Conservation (phyloP, 2,329 filamentous ascomycete species). For the Incumbomyces lentus region DNA sequence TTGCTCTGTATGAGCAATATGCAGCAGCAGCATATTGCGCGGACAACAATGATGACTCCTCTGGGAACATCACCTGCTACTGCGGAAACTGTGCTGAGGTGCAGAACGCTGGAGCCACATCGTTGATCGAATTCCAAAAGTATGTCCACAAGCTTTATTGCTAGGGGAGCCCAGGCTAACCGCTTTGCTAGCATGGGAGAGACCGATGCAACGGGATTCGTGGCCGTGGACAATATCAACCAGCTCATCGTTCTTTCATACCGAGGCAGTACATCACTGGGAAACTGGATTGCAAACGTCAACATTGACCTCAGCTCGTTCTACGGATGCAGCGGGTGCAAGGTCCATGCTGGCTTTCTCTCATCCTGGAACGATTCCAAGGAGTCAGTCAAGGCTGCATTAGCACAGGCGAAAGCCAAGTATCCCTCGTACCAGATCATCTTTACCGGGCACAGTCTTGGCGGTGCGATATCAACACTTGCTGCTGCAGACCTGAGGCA, state of each 20-base stretch:
- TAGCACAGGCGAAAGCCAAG: conserved; percentile 26
- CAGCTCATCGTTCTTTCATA: conserved; percentile 27
- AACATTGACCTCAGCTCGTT: conserved; percentile 24
- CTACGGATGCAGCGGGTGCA: conserved; percentile 35
- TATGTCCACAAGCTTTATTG: conserved; percentile 21
- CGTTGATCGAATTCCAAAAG: conserved; percentile 41
- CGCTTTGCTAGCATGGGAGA: conserved; percentile 22
- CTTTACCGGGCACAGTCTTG: conserved; percentile 42
- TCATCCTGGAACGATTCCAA: conserved; percentile 33
- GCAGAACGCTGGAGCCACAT: conserved; percentile 35
- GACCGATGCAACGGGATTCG: conserved; percentile 36
- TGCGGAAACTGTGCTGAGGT: conserved; percentile 40
- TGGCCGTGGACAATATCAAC: conserved; percentile 37
- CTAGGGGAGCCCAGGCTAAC: neutral
- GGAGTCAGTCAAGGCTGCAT: conserved; percentile 27
- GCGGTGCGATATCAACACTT: conserved; percentile 41
- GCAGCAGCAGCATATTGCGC: conserved; percentile 44
- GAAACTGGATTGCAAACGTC: conserved; percentile 25
- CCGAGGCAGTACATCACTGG: conserved; percentile 24
- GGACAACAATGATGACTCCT: conserved; percentile 35
- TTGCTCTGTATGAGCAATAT: conserved; percentile 42
- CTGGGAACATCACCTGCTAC: conserved; percentile 35
- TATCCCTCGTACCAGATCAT: conserved; percentile 36
- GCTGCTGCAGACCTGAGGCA: conserved; percentile 37
- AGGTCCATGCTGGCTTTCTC: conserved; percentile 39